A percentile compares a stretch with the other conserved stretches of the same genome.
phyloP scores from a whole-genome alignment of 306 rosid species.

The Dalbergia cultrata region DNA sequence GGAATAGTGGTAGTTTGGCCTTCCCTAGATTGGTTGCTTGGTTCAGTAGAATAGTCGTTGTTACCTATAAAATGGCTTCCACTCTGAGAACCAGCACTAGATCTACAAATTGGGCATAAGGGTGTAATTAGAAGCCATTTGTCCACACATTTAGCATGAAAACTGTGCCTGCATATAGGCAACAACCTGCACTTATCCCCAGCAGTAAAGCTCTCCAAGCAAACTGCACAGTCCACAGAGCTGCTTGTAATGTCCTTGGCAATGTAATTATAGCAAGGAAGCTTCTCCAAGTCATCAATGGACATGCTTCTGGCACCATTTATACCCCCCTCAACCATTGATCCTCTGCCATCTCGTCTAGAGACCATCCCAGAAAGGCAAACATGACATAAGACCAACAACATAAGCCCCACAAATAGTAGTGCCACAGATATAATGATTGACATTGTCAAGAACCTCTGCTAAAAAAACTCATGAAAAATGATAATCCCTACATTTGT shows the following conservation, averaged over 20 bases:
- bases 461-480: constrained; percentile 12
- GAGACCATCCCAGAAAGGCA: constrained; percentile 54
- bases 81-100: constrained; percentile 36
- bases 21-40: no score
- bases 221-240: constrained; percentile 70
- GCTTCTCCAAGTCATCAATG: constrained; percentile 62
- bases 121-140: constrained; percentile 69
- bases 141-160: constrained; percentile 73
- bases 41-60: no score
- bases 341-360: constrained; percentile 47
- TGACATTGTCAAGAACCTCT: constrained; percentile 45
- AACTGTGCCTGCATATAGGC: constrained; percentile 69
- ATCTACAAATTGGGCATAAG: constrained; percentile 68
- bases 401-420: constrained; percentile 51
- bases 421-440: constrained; percentile 47
- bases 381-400: constrained; percentile 56
- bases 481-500: not conserved
- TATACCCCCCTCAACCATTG: constrained; percentile 36
- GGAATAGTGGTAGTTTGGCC: no score
- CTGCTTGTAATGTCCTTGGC: constrained; percentile 51
- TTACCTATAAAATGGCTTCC: no score
- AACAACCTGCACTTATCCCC: constrained; percentile 74
- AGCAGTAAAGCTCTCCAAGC: constrained; percentile 64
- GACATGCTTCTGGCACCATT: constrained; percentile 54
- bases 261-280: constrained; percentile 67